Base-by-base conservation (phyloP, 257 asterid species). In the Gentiana straminea region DNA sequence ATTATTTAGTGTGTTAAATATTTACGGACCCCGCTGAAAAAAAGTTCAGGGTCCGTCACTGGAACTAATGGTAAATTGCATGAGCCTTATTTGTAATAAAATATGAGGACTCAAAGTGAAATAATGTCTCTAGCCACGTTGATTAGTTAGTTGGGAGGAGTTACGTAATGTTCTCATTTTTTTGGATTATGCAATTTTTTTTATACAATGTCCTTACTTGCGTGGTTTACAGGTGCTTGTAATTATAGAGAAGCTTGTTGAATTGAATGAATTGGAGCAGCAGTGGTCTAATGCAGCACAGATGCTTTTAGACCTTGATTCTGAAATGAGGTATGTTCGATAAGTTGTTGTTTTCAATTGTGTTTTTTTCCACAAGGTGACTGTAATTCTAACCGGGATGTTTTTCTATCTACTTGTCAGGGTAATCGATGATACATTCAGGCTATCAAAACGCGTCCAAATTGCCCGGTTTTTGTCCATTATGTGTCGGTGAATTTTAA, bases 221-320 rank as follows among this genome's bases (percentile, higher is more conserved):
- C 60, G 33, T 67, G 62, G 47, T 24, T 64, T 59, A 32, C 78
- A 92, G 99, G 95, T 88, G 62, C 70, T 92, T 74, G 77, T 85
- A 64, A 88, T 92, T 57, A 79, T 97, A 66, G 99, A 88, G 73
- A 92, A 88, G 67, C 94, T 92, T 54, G 99, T 97, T 4, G 94
- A 77, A 60, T 58, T 92, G 55, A 88, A 85, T 59, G 99, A 92
- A 76, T 92, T 94, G 10, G 97, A 92, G 67, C 91, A 88, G 57
- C 78, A 79, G 55, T 92, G 99, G 97, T 88, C 97, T 54, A 85
- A 77, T 74, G 94, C 97, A 62, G 98, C 99, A 34, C 94, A 92
- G 74, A 92, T 92, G 94, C 95, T 92, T 45, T 88, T 92, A 58
- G 98, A 92, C 83, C 77, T 92, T 58, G 98, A 92, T 69, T 92